phyloP scores from a whole-genome alignment of 2,329 filamentous ascomycete species.

The Didymella exigua region DNA sequence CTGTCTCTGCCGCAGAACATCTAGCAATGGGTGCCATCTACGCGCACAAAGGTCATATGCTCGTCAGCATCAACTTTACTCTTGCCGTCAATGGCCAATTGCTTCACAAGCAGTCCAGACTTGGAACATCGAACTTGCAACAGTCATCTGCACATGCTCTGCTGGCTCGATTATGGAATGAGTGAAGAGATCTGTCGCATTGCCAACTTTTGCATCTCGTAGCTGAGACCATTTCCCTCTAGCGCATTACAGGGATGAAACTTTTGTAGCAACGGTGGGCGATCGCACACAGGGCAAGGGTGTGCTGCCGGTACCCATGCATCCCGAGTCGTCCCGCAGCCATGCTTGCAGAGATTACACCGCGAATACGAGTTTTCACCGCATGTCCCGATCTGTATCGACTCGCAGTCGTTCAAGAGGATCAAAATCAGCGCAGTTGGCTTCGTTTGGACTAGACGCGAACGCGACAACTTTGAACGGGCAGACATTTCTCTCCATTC shows the following conservation, averaged over 20 bases:
- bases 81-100: background rate
- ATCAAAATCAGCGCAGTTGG: background rate
- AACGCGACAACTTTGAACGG: background rate
- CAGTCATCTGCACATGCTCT: conserved; percentile 4
- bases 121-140: background rate
- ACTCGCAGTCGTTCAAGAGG: conserved; percentile 15
- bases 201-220: conserved; percentile 14
- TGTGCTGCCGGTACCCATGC: conserved; percentile 37
- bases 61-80: background rate
- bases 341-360: conserved; percentile 24
- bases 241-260: conserved; percentile 41
- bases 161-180: conserved; percentile 1
- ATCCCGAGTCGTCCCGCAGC: conserved; percentile 42
- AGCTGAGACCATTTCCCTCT: conserved; percentile 24
- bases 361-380: conserved; percentile 18
- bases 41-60: background rate
- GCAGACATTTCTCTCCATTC: background rate
- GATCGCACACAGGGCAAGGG: conserved; percentile 40
- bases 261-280: conserved; percentile 36
- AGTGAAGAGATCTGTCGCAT: conserved; percentile 4
- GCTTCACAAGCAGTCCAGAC: background rate
- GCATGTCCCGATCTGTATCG: conserved; percentile 20
- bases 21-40: background rate
- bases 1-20: background rate
- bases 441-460: background rate